A percentile compares a stretch with the other conserved stretches of the same genome.
Conservation (phyloP, 805 yeast species). For the Vanderwaltozyma yarrowii region DNA sequence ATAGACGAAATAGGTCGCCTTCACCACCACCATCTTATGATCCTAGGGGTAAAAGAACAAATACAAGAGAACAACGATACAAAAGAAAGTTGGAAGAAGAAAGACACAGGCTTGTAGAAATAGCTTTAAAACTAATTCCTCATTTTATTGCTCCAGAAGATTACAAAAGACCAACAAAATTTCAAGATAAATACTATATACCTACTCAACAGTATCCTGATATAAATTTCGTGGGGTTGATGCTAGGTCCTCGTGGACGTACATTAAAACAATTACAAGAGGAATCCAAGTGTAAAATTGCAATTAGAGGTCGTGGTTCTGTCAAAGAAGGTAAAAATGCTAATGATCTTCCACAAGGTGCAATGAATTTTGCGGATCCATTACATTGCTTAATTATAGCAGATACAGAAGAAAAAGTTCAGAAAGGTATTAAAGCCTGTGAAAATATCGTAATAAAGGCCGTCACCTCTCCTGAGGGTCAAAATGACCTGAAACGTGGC, state of each 20-base stretch:
- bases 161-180: constrained; percentile 59
- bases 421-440: constrained; percentile 63
- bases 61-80: constrained; percentile 68
- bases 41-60: constrained; percentile 66
- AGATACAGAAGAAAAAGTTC: constrained; percentile 67
- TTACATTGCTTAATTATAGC: constrained; percentile 82
- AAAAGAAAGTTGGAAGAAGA: constrained; percentile 61
- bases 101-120: constrained; percentile 66
- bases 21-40: constrained; percentile 95
- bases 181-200: constrained; percentile 71
- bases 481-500: constrained; percentile 80
- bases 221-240: constrained; percentile 81
- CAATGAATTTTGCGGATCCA: constrained; percentile 62
- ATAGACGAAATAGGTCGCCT: constrained; percentile 47
- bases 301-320: constrained; percentile 91
- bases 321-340: constrained; percentile 80
- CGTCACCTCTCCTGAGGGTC: constrained; percentile 83
- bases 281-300: constrained; percentile 80
- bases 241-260: constrained; percentile 93
- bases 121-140: constrained; percentile 63
- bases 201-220: constrained; percentile 85
- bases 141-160: constrained; percentile 71
- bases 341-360: constrained; percentile 36
- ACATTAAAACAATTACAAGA: constrained; percentile 73
- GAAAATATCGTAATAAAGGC: constrained; percentile 74